phyloP scores from a whole-genome alignment of 768 basidiomycete genomes.

The Panaeolus papilionaceus region DNA sequence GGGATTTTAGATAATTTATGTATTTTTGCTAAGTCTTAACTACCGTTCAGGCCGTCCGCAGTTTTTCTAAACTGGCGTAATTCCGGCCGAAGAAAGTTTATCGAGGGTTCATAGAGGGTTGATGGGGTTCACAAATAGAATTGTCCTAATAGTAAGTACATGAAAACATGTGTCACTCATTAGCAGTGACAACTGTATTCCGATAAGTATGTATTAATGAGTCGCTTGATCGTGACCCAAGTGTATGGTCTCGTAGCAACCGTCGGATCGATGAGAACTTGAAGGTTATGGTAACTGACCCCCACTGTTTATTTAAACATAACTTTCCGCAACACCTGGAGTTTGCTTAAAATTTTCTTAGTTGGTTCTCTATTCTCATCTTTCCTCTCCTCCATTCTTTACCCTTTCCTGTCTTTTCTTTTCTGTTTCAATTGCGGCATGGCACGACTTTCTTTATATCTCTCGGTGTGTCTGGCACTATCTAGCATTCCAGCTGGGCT shows the following conservation, averaged over 20 bases:
- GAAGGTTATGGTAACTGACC: constrained; percentile 9
- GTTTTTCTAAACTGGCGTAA: too few species aligned
- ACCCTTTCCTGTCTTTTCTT: constrained; percentile 24
- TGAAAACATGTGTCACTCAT: too few species aligned
- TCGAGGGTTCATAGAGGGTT: too few species aligned
- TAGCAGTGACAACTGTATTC: not conserved
- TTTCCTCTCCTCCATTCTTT: constrained; percentile 13
- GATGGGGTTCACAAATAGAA: too few species aligned
- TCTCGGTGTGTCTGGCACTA: constrained; percentile 41
- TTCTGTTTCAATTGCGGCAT: constrained; percentile 38
- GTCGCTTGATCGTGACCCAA: constrained; percentile 10
- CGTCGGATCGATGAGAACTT: constrained; percentile 20
- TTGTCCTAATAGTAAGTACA: too few species aligned
- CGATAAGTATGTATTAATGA: not conserved
- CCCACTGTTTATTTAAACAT: constrained; percentile 3
- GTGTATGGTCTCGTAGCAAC: constrained; percentile 34
- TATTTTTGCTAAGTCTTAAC: too few species aligned
- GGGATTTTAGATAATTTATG: too few species aligned
- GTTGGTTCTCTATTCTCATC: not conserved
- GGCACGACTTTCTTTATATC: constrained; percentile 41
- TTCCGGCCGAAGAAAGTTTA: too few species aligned
- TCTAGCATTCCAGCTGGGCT: constrained; percentile 43
- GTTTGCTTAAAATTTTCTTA: constrained; percentile 20
- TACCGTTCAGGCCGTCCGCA: too few species aligned
- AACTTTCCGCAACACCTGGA: not conserved